These are phyloP conservation scores for Exophiala viscosa DNA, from an alignment of 2,329 filamentous ascomycete genomes.

Conservation along the genomic window DNA sequence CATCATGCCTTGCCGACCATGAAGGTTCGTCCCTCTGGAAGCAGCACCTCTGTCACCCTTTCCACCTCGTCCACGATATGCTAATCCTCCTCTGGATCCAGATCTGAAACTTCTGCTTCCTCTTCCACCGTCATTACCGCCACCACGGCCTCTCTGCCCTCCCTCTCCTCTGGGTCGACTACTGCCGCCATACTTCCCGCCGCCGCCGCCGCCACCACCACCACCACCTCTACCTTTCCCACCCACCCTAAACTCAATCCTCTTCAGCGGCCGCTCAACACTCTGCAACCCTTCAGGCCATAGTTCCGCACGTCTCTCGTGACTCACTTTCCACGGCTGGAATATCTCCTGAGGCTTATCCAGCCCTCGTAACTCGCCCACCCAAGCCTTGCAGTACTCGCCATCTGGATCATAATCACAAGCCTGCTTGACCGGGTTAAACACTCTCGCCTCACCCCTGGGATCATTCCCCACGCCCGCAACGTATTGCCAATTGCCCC, in stretches of 20 bases:
- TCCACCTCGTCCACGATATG: constrained; percentile 19
- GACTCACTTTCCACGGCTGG: constrained; percentile 64
- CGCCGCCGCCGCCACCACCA: constrained; percentile 35
- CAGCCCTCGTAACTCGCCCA: constrained; percentile 61
- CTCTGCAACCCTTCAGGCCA: constrained; percentile 59
- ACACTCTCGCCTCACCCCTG: constrained; percentile 65
- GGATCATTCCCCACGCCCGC: constrained; percentile 78
- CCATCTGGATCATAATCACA: constrained; percentile 71
- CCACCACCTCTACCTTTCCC: constrained; percentile 37
- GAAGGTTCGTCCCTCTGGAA: neutral
- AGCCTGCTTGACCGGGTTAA: constrained; percentile 78
- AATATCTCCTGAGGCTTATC: constrained; percentile 53
- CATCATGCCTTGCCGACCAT: constrained; percentile 15
- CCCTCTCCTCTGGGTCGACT: constrained; percentile 21
- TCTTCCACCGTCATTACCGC: constrained; percentile 15
- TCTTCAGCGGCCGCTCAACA: constrained; percentile 64
- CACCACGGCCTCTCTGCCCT: constrained; percentile 19
- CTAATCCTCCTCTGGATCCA: too few species aligned
- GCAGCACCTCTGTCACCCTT: constrained; percentile 12
- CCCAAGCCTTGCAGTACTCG: constrained; percentile 68
- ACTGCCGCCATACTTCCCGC: constrained; percentile 25
- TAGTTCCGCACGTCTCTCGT: constrained; percentile 55
- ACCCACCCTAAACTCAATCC: constrained; percentile 61
- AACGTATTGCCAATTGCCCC: constrained; percentile 81
- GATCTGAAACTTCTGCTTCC: constrained; percentile 1